Conservation (phyloP, 1,284 basidiomycete species). For the Tremellales sp. region DNA sequence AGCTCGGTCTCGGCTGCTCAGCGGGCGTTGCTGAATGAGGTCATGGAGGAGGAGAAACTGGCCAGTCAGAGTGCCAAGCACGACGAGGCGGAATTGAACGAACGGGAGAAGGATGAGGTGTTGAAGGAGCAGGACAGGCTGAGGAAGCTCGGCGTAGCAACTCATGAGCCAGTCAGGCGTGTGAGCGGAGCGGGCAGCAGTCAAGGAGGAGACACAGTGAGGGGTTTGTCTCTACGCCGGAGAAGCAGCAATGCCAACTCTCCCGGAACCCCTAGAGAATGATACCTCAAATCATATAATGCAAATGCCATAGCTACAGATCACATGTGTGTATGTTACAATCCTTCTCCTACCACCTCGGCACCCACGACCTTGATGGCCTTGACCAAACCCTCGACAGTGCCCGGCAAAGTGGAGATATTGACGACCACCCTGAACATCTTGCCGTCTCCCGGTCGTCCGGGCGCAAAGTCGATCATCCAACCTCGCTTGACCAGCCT, state of each 20-base stretch:
- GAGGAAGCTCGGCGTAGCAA: not conserved
- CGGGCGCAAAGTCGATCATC: conserved; percentile 35
- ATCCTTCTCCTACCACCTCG: conserved; percentile 4
- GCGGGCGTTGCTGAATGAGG: conserved; percentile 23
- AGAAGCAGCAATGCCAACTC: no score
- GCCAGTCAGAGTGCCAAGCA: conserved; percentile 11
- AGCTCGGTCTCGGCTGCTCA: conserved; percentile 15
- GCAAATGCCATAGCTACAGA: no score
- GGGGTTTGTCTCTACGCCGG: no score
- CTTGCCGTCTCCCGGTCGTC: conserved; percentile 20
- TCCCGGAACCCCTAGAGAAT: no score
- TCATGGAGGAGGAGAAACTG: conserved; percentile 31
- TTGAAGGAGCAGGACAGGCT: conserved; percentile 19
- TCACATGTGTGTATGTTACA: no score
- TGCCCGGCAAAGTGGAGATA: conserved; percentile 8
- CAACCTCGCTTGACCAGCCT: conserved; percentile 17
- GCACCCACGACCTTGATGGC: conserved; percentile 13
- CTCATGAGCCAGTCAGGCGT: no score
- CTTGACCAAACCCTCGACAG: conserved; percentile 9
- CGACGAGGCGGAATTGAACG: conserved; percentile 12
- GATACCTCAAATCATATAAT: no score
- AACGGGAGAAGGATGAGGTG: conserved; percentile 23
- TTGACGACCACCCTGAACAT: conserved; percentile 24
- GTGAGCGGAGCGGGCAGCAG: no score
- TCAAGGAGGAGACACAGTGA: no score